A percentile compares a stretch with the other conserved stretches of the same genome.
phyloP scores from a whole-genome alignment of 768 basidiomycete species.

The Fomitopsis pulvina region DNA sequence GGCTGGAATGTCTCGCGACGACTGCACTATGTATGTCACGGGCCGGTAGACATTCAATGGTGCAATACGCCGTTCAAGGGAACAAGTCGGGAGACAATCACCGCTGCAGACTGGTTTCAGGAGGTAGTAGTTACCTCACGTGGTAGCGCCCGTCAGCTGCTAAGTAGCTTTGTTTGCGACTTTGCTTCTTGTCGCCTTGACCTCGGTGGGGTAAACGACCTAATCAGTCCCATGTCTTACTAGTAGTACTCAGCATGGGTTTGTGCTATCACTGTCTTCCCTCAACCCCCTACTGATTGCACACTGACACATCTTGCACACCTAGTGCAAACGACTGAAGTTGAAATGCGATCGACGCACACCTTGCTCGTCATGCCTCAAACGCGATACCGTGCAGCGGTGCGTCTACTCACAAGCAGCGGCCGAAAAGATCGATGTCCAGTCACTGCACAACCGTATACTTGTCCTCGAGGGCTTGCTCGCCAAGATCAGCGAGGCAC shows the following conservation, averaged over 20 bases:
- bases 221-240: no score
- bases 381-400: conserved; percentile 66
- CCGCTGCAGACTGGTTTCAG: no score
- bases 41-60: no score
- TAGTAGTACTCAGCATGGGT: not conserved
- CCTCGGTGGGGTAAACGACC: no score
- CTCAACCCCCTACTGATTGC: conserved; percentile 2
- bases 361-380: conserved; percentile 73
- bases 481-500: conserved; percentile 35
- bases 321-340: conserved; percentile 81
- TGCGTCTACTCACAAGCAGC: conserved; percentile 80
- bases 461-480: conserved; percentile 61
- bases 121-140: no score
- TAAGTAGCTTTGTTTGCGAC: no score
- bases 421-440: conserved; percentile 82
- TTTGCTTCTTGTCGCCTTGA: no score
- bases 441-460: conserved; percentile 77
- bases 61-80: no score
- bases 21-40: no score
- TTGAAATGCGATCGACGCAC: conserved; percentile 77
- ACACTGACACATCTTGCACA: not conserved
- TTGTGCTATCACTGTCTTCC: not conserved
- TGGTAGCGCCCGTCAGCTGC: no score
- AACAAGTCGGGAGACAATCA: no score
- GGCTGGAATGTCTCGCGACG: no score